Conservation (phyloP, 805 yeast genomes). For the Wickerhamomyces chambardii region DNA sequence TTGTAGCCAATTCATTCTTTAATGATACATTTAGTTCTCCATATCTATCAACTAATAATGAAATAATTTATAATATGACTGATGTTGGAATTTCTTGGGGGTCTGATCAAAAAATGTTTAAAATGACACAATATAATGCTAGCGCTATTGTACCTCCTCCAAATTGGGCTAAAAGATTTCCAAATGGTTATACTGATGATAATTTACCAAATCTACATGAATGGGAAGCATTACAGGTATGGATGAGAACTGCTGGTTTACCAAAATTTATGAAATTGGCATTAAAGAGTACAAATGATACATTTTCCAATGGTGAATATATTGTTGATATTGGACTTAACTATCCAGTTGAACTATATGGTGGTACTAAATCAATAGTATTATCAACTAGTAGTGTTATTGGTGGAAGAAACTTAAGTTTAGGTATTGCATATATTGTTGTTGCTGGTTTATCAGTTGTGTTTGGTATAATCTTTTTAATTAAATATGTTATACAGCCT, state of each 20-base stretch:
- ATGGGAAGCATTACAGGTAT: slow-evolving; percentile 70
- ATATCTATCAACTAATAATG: slow-evolving; percentile 11
- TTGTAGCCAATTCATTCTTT: slow-evolving; percentile 87
- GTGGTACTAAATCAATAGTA: slow-evolving; percentile 83
- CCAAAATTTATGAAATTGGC: slow-evolving; percentile 39
- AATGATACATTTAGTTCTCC: slow-evolving; percentile 74
- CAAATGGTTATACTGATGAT: slow-evolving; percentile 62
- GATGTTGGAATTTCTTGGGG: slow-evolving; percentile 63
- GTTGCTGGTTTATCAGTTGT: slow-evolving; percentile 72
- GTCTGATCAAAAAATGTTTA: slow-evolving; percentile 63
- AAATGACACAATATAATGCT: slow-evolving; percentile 55
- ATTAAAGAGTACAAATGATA: slow-evolving; percentile 53
- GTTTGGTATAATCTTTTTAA: slow-evolving; percentile 65
- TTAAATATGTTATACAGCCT: slow-evolving; percentile 81
- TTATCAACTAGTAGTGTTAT: slow-evolving; percentile 73
- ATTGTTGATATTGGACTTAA: slow-evolving; percentile 58
- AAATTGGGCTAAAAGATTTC: slow-evolving; percentile 64
- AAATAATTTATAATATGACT: slow-evolving; percentile 8
- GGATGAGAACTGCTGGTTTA: slow-evolving; percentile 82
- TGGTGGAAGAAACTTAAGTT: slow-evolving; percentile 81
- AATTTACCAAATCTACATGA: slow-evolving; percentile 61
- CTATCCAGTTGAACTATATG: slow-evolving; percentile 75
- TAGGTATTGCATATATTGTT: slow-evolving; percentile 79
- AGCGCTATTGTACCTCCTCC: slow-evolving; percentile 74
- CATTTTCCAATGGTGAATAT: slow-evolving; percentile 61